Conservation (phyloP, 2,329 filamentous ascomycete species). For the Rhynchosporium secalis region DNA sequence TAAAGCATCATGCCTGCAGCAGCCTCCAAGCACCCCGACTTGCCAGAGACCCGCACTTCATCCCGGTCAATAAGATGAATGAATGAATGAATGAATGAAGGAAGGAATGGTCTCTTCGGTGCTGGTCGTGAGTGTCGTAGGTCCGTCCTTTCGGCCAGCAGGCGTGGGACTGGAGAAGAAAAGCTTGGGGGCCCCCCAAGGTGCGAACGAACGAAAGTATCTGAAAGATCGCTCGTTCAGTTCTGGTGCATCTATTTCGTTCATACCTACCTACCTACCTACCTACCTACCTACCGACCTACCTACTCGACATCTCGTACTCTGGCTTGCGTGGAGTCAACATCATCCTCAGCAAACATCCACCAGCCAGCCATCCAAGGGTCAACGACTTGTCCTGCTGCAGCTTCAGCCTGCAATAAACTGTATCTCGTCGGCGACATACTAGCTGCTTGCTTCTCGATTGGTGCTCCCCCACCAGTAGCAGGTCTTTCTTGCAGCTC, state of each 20-base stretch:
- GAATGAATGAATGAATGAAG: too few species aligned
- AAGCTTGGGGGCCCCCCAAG: slow-evolving; percentile 31
- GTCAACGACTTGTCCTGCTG: slow-evolving; percentile 14
- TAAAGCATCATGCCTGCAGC: slow-evolving; percentile 6
- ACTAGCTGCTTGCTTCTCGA: slow-evolving; percentile 23
- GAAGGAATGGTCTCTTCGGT: slow-evolving; percentile 4
- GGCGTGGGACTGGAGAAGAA: slow-evolving; percentile 34
- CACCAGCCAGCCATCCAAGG: slow-evolving; percentile 26
- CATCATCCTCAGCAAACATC: slow-evolving; percentile 35
- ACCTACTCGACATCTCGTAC: not conserved
- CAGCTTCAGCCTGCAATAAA: slow-evolving; percentile 28
- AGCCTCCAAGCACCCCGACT: slow-evolving; percentile 17
- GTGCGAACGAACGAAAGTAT: not conserved
- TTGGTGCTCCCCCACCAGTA: slow-evolving; percentile 32
- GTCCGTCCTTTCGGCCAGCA: slow-evolving; percentile 32
- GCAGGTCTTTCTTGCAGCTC: slow-evolving; percentile 22
- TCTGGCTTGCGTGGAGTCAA: slow-evolving; percentile 24
- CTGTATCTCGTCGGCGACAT: slow-evolving; percentile 17
- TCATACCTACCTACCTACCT: not conserved
- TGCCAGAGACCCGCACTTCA: slow-evolving; percentile 29
- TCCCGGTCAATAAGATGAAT: slow-evolving; percentile 18
- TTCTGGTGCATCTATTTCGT: not conserved
- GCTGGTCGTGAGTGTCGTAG: slow-evolving; percentile 18
- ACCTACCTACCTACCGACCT: not conserved
- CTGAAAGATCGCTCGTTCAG: slow-evolving; percentile 6